Evolutionary conservation across 805 yeast genomes (phyloP), one percentile per base, ranked within the genome.

Genomic region (Komagataella kurtzmanii): DNA sequence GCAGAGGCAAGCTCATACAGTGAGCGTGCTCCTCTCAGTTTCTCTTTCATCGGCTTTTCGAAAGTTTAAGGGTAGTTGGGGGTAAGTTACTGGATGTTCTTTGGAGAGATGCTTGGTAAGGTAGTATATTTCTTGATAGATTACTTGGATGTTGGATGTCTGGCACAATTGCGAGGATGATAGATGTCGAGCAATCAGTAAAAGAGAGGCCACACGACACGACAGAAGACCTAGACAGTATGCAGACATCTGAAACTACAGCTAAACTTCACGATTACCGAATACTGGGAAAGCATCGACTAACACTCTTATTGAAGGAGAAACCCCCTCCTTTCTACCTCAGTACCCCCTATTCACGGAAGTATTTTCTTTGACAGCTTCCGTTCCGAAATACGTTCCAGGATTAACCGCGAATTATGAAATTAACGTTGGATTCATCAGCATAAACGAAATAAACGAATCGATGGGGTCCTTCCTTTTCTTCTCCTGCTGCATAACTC

Each of bases 1-100:
- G 58, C 48, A 44, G 60, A 56, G 6, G 66, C 61, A 8, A 65
- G 51, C 17, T 60, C 63, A 1, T 59, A 53, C 48, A 65, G 54
- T 12, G 65, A 54, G 24, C 59, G 51, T 2, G 58, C 59, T 2
- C 66, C 65, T 17, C 19, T 46, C 40, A 8, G 14, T 30, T 30
- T 30, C 10, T 30, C 40, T 30, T 30, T 30, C 40, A 30, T 30
- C 14, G 40, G 23, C 6, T 3, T 21, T 21, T 21, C 4, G 23
- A 21, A 21, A 5, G 23, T 21, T 21, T 21, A 6, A 21, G 23
- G 23, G 23, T 21, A 21, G 23, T 21, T 5, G 23, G 23, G 23
- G 23, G 23, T 21, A 3, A 21, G 23, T 3, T 21, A 21, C 23
- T 21, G 23, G 23, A 21, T 5, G 23, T 21, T 21, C 23, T 6